These are phyloP conservation scores for Datisca glomerata DNA, from an alignment of 306 rosid species.

Conservation along the genomic window DNA sequence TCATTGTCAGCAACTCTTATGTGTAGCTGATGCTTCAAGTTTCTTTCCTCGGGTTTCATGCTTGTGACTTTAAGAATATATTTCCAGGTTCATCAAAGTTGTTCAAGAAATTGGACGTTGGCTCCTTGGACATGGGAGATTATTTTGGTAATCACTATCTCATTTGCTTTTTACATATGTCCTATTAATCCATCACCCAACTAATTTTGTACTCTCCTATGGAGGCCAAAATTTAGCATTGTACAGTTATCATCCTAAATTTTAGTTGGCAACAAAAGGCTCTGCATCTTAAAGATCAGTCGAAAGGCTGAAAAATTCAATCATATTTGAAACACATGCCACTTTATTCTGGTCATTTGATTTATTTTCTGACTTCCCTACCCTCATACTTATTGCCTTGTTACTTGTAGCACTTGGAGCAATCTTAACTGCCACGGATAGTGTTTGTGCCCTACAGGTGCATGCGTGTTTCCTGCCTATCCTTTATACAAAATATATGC, in stretches of 20 bases:
- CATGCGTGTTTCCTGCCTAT: background rate
- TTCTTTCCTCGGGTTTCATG: background rate
- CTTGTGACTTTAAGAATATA: slow-evolving; percentile 11
- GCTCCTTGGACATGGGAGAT: slow-evolving; percentile 31
- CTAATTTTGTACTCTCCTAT: too few relatives aligned
- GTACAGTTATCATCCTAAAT: too few relatives aligned
- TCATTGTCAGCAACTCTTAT: too few relatives aligned
- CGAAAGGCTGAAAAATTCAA: too few relatives aligned
- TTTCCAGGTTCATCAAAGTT: slow-evolving; percentile 40
- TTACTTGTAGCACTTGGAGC: slow-evolving; percentile 53
- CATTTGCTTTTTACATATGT: too few relatives aligned
- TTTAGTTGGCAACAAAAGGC: too few relatives aligned
- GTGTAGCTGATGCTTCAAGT: background rate
- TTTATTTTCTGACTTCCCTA: background rate
- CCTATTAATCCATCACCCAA: too few relatives aligned
- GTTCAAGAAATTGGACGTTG: slow-evolving; percentile 39
- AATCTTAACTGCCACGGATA: slow-evolving; percentile 55
- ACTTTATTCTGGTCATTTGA: background rate
- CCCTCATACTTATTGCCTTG: slow-evolving; percentile 5
- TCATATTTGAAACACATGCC: background rate
- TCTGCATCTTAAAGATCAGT: too few relatives aligned
- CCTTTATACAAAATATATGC: background rate
- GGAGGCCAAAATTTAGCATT: too few relatives aligned
- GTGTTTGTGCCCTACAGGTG: slow-evolving; percentile 64
- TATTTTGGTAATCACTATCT: slow-evolving; percentile 46